Percentiles rank a stretch among this genome's conserved stretches.
These are phyloP conservation scores for Phytophthora pini DNA, from an alignment of 352 stramenopile genomes.

Conservation along the genomic window DNA sequence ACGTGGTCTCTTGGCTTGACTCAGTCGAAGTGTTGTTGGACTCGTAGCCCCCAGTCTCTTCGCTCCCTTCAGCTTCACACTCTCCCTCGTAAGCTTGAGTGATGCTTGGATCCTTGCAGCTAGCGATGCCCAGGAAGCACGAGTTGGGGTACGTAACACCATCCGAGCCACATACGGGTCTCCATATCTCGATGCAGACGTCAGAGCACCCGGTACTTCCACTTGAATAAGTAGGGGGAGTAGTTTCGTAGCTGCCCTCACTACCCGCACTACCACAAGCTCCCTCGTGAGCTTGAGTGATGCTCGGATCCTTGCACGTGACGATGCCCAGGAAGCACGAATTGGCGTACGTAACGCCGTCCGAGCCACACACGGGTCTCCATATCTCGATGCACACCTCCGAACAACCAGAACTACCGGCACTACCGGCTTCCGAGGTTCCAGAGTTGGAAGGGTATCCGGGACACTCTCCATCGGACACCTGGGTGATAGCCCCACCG, in stretches of 20 bases:
- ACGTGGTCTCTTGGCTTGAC: slow-evolving; percentile 17
- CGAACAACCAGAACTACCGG: slow-evolving; percentile 1
- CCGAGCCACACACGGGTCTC: slow-evolving; percentile 11
- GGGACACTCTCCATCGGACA: slow-evolving; percentile 30
- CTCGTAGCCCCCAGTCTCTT: slow-evolving; percentile 4
- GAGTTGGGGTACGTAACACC: slow-evolving; percentile 38
- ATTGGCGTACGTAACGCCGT: slow-evolving; percentile 15
- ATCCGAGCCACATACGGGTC: slow-evolving; percentile 38
- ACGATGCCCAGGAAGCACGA: slow-evolving; percentile 30
- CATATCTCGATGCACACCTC: slow-evolving; percentile 16
- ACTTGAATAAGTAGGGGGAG: slow-evolving; percentile 4
- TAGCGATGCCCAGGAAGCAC: slow-evolving; percentile 28
- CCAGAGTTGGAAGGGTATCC: slow-evolving; percentile 1
- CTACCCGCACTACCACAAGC: slow-evolving; percentile 28
- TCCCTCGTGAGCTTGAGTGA: slow-evolving; percentile 40
- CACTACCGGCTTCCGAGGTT: background rate
- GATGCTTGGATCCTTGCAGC: slow-evolving; percentile 28
- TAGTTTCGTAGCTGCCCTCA: slow-evolving; percentile 11
- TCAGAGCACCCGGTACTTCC: slow-evolving; percentile 19
- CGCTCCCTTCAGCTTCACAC: slow-evolving; percentile 21
- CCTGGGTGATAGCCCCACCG: slow-evolving; percentile 18
- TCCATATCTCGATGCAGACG: slow-evolving; percentile 30
- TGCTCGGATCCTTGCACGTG: slow-evolving; percentile 30
- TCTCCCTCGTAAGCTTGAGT: slow-evolving; percentile 42
- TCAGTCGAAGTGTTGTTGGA: background rate